phyloP scores from a whole-genome alignment of 257 asterid genomes.

The Capsicum pubescens region DNA sequence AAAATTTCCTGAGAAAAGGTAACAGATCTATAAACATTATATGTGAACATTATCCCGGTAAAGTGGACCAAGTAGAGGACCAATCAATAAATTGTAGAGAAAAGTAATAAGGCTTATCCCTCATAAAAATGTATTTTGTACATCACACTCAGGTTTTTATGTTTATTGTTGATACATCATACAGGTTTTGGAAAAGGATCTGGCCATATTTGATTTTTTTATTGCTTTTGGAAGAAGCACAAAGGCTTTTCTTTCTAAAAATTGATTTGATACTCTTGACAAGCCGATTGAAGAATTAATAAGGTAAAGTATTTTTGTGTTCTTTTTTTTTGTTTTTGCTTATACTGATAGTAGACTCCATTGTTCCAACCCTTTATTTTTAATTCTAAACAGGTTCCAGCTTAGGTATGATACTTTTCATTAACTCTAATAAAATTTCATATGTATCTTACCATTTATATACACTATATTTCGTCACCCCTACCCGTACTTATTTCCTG shows the following conservation, averaged over 20 bases:
- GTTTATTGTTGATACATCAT: no score
- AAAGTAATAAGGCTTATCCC: background rate
- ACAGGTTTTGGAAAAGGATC: no score
- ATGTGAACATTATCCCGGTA: background rate
- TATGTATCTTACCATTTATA: no score
- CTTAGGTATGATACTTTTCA: no score
- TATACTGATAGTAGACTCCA: background rate
- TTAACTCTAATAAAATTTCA: no score
- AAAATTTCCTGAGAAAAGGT: slow-evolving; percentile 14
- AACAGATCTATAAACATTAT: slow-evolving; percentile 7
- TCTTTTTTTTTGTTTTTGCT: background rate
- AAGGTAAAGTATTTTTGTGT: slow-evolving; percentile 55
- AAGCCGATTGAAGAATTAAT: slow-evolving; percentile 75
- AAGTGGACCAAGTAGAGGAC: slow-evolving; percentile 9
- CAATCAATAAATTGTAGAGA: slow-evolving; percentile 14
- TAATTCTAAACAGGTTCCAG: slow-evolving; percentile 54
- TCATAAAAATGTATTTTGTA: background rate
- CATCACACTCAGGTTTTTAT: no score
- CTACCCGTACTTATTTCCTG: no score
- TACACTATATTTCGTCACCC: no score
- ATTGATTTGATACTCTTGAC: slow-evolving; percentile 67
- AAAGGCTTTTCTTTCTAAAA: slow-evolving; percentile 29
- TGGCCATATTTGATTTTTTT: no score
- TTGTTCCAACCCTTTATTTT: background rate
- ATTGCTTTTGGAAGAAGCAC: no score